Base-by-base conservation (phyloP, 2,329 filamentous ascomycete species). In the Xylaria sp. region DNA sequence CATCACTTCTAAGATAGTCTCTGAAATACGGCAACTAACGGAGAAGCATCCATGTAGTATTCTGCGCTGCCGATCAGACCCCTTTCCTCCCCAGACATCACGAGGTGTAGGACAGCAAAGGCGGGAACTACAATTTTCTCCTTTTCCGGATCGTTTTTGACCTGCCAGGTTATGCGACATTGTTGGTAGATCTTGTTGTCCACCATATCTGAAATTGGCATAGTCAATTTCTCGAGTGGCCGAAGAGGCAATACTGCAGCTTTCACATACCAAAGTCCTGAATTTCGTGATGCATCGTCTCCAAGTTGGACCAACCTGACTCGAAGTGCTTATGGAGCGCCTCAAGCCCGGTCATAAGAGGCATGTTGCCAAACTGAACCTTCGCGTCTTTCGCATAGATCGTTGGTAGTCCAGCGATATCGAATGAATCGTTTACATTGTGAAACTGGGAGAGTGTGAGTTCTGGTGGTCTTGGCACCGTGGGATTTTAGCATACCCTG, bases 121-220 rank as follows among this genome's bases (percentile, higher is more conserved):
- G 56, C 62, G n/a, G 60, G 56, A 5, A 65, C 48, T 6, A 29
- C 20, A 20, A 65, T 42, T 39, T 42, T 53, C 48, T 64, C 63
- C 37, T 54, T 57, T 47, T 60, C 53, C n/a, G 58, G 61, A 44
- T 65, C 62, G 13, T 56, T 52, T 37, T 65, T 63, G 17, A 62
- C 59, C 34, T 52, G 44, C 60, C 62, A 65, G 2, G 62, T 60
- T 44, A 65, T 61, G 13, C 56, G 57, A 21, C 63, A 65, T 26
- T 58, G 44, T 38, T 62, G 57, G 29, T 64, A 64, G 46, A 64
- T 65, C 50, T 49, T 62, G 38, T 64, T 56, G 7, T 52, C 60
- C 8, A 62, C 39, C 43, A 64, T 50, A 38, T 65, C 62, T 63
- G 39, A 1, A 37, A 29, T 8, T 7, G 2, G 17, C 44, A 9